Conservation (phyloP, 1,284 basidiomycete species). For the Tilletia walkeri region DNA sequence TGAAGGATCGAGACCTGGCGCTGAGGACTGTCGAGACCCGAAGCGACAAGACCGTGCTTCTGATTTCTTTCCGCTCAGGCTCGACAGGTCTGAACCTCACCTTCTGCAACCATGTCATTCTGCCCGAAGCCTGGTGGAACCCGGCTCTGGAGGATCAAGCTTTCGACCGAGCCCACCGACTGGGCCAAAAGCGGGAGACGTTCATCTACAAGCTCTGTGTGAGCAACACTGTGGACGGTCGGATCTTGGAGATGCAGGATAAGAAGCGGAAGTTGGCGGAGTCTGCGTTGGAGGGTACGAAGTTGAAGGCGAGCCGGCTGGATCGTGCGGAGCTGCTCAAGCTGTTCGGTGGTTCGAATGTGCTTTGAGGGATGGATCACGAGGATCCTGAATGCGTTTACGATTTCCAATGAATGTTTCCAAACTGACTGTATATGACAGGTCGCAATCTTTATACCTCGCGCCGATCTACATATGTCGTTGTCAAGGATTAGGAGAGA, state of each 20-base stretch:
- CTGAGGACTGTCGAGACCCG: slow-evolving; percentile 71
- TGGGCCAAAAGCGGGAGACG: slow-evolving; percentile 81
- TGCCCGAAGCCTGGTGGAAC: slow-evolving; percentile 89
- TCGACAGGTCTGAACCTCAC: slow-evolving; percentile 92
- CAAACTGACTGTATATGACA: no score
- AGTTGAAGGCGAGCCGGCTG: slow-evolving; percentile 65
- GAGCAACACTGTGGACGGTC: slow-evolving; percentile 81
- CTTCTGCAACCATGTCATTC: slow-evolving; percentile 87
- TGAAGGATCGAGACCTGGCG: slow-evolving; percentile 71
- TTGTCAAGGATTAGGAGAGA: no score
- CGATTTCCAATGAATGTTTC: no score
- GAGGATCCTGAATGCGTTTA: no score
- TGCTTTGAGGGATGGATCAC: background rate
- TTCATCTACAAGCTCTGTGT: slow-evolving; percentile 92
- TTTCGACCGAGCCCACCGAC: slow-evolving; percentile 86
- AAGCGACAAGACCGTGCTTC: slow-evolving; percentile 67
- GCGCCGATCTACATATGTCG: no score
- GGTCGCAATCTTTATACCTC: no score
- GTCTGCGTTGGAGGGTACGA: slow-evolving; percentile 83
- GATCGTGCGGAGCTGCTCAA: slow-evolving; percentile 23
- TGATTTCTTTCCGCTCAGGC: slow-evolving; percentile 96
- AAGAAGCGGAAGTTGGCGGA: slow-evolving; percentile 79
- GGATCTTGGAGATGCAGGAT: slow-evolving; percentile 70
- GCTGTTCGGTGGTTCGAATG: slow-evolving; percentile 20
- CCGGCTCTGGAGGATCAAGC: slow-evolving; percentile 70